Conservation (phyloP, 2,329 filamentous ascomycete species). For the Botrytis deweyae region DNA sequence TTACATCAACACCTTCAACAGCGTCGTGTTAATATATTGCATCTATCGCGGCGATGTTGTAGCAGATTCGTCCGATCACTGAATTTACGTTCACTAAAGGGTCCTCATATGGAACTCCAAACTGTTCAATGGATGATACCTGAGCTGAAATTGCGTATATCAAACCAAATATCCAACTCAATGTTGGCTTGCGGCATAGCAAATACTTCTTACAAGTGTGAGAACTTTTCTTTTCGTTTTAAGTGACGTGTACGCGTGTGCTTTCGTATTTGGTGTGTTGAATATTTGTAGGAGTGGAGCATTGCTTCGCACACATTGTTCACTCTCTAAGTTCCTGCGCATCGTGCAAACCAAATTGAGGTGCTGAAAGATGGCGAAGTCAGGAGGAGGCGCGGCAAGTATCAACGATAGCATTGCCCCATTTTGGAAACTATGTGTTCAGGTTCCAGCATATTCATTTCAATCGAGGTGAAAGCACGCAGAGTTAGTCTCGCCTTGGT, state of each 20-base stretch:
- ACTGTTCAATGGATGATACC: background rate
- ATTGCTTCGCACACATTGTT: background rate
- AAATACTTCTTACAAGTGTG: slow-evolving; percentile 1
- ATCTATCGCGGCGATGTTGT: background rate
- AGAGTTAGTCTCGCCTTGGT: background rate
- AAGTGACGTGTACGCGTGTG: background rate
- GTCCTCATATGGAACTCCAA: background rate
- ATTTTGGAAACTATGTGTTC: background rate
- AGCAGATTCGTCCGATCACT: background rate
- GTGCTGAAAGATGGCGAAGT: background rate
- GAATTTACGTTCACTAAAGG: background rate
- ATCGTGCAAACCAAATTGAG: background rate
- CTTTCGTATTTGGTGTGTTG: background rate
- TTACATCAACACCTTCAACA: background rate
- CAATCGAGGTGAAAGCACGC: background rate
- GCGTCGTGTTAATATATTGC: background rate
- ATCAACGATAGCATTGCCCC: background rate
- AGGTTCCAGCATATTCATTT: background rate
- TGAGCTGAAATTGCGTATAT: background rate
- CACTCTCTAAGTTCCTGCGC: background rate
- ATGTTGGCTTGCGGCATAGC: background rate
- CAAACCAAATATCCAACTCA: background rate
- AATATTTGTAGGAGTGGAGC: background rate
- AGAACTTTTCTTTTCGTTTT: background rate
- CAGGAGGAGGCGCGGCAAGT: background rate